Percentiles rank a stretch among this genome's conserved stretches.
phyloP scores from a whole-genome alignment of 2,329 filamentous ascomycete genomes.

The Knufia fluminis region DNA sequence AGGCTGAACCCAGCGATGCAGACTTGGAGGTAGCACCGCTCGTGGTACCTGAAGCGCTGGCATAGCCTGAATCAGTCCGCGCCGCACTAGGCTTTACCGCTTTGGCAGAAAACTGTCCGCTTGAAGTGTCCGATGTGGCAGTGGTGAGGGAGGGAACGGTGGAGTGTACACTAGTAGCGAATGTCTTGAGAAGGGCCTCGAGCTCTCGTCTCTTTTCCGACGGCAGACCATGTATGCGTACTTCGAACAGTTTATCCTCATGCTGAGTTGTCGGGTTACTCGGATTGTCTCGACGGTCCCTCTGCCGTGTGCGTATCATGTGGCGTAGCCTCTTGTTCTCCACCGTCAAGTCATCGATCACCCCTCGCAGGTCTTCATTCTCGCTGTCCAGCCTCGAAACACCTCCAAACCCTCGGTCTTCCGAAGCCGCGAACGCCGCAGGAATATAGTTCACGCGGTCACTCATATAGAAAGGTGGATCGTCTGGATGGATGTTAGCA shows the following conservation, averaged over 20 bases:
- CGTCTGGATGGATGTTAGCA: slow-evolving; percentile 24
- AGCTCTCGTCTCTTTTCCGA: slow-evolving; percentile 66
- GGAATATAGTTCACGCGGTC: slow-evolving; percentile 17
- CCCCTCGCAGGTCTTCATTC: slow-evolving; percentile 66
- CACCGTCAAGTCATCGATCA: slow-evolving; percentile 79
- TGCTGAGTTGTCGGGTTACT: slow-evolving; percentile 54
- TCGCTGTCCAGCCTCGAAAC: slow-evolving; percentile 42
- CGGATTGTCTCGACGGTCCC: slow-evolving; percentile 23
- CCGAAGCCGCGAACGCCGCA: slow-evolving; percentile 13
- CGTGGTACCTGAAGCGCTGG: slow-evolving; percentile 31
- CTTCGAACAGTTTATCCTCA: slow-evolving; percentile 72
- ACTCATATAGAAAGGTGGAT: slow-evolving; percentile 29
- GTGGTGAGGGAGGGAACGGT: slow-evolving; percentile 11
- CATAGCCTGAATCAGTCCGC: slow-evolving; percentile 26
- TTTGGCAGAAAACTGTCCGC: background rate
- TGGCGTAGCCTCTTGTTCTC: slow-evolving; percentile 73
- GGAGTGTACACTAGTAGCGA: slow-evolving; percentile 38
- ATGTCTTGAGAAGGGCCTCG: slow-evolving; percentile 58
- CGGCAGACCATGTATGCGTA: slow-evolving; percentile 66
- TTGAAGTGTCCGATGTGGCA: slow-evolving; percentile 8
- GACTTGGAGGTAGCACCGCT: background rate
- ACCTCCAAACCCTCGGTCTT: slow-evolving; percentile 20
- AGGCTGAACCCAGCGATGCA: background rate
- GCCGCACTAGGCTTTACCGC: background rate
- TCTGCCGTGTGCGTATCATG: slow-evolving; percentile 58